A percentile compares a stretch with the other conserved stretches of the same genome.
phyloP scores from a whole-genome alignment of 1,139 yeast species.

The Geotrichum reessii region DNA sequence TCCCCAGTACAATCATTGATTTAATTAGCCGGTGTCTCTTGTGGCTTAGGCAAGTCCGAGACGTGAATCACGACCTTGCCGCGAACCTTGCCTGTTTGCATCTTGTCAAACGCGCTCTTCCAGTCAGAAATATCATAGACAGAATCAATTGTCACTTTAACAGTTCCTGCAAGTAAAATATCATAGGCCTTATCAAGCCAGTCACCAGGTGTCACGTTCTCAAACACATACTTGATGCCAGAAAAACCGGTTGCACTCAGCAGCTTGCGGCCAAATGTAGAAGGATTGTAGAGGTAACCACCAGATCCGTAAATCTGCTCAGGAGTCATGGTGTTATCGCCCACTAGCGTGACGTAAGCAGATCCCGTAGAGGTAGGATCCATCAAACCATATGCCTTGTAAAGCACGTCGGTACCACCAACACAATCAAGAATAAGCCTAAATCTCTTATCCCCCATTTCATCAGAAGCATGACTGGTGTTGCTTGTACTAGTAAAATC shows the following conservation, averaged over 20 bases:
- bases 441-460: constrained; percentile 9
- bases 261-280: constrained; percentile 32
- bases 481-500: constrained; percentile 9
- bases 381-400: constrained; percentile 35
- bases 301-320: constrained; percentile 25
- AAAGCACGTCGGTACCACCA: constrained; percentile 32
- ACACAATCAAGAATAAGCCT: constrained; percentile 18
- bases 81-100: constrained; percentile 45
- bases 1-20: neutral
- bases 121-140: constrained; percentile 47
- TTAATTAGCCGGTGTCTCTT: neutral
- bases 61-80: constrained; percentile 53
- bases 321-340: constrained; percentile 39
- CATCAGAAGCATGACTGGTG: neutral
- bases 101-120: constrained; percentile 45
- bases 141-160: constrained; percentile 50
- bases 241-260: constrained; percentile 27
- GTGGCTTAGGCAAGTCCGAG: neutral
- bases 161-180: constrained; percentile 41
- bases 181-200: constrained; percentile 34
- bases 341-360: constrained; percentile 47
- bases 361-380: constrained; percentile 41
- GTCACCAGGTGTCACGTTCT: constrained; percentile 23
- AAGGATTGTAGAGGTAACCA: constrained; percentile 26
- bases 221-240: constrained; percentile 34